A percentile compares a stretch with the other conserved stretches of the same genome.
Conservation (phyloP, 768 basidiomycete species). For the Heimioporus sp. region DNA sequence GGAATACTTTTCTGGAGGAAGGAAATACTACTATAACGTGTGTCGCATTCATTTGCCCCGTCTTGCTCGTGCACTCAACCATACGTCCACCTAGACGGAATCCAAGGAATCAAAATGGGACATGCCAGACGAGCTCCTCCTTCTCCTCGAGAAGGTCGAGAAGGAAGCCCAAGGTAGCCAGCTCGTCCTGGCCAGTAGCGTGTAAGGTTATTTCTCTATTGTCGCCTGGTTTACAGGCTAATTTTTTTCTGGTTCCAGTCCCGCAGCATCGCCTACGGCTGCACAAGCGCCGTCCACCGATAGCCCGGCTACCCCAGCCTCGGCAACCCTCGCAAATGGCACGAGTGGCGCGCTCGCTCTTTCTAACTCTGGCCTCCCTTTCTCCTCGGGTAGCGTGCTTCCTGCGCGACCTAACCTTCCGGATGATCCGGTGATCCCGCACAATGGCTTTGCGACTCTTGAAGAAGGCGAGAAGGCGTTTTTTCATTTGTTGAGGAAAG, state of each 20-base stretch:
- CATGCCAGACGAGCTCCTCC: constrained; percentile 87
- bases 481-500: constrained; percentile 82
- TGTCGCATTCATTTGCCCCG: constrained; percentile 16
- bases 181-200: constrained; percentile 33
- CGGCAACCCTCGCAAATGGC: constrained; percentile 48
- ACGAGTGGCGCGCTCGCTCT: constrained; percentile 43
- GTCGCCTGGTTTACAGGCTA: not conserved
- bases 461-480: constrained; percentile 97
- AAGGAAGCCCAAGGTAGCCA: constrained; percentile 54
- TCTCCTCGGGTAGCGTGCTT: constrained; percentile 55
- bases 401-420: constrained; percentile 79
- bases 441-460: constrained; percentile 81
- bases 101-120: constrained; percentile 97
- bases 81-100: constrained; percentile 52
- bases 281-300: constrained; percentile 48
- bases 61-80: not conserved
- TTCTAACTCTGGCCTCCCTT: constrained; percentile 58
- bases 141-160: constrained; percentile 84
- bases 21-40: constrained; percentile 91
- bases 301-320: constrained; percentile 34
- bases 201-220: constrained; percentile 14
- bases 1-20: constrained; percentile 89
- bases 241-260: constrained; percentile 13
- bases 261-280: constrained; percentile 41
- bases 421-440: constrained; percentile 85